phyloP scores from a whole-genome alignment of 768 basidiomycete species.

The Nidularia sp. region DNA sequence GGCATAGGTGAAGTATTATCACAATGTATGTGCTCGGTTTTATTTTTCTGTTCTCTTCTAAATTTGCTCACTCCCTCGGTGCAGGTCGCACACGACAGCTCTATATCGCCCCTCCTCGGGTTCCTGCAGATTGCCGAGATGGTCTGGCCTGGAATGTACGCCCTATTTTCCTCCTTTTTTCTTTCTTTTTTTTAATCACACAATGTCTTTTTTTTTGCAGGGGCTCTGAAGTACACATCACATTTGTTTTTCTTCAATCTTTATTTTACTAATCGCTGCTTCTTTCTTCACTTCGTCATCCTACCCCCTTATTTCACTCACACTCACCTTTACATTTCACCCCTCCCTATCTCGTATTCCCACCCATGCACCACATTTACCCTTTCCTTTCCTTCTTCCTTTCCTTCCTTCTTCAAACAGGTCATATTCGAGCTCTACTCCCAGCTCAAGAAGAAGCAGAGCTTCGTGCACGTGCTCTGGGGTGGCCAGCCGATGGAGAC shows the following conservation, averaged over 20 bases:
- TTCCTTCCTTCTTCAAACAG: constrained; percentile 7
- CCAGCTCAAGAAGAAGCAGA: constrained; percentile 1
- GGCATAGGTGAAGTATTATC: constrained; percentile 31
- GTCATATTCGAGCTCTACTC: constrained; percentile 44
- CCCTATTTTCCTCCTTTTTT: no score
- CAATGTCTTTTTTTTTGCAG: constrained; percentile 11
- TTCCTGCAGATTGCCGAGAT: constrained; percentile 44
- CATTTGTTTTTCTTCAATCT: not conserved
- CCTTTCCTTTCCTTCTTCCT: no score
- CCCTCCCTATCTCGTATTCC: no score
- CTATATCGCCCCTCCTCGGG: constrained; percentile 43
- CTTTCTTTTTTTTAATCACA: no score
- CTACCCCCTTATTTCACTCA: no score
- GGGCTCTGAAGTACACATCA: constrained; percentile 37
- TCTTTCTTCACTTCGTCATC: no score
- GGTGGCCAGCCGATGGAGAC: constrained; percentile 46
- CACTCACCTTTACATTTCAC: no score
- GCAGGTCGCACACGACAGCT: constrained; percentile 46
- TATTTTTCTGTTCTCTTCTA: not conserved
- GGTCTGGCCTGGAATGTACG: constrained; percentile 54
- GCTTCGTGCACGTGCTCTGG: constrained; percentile 47
- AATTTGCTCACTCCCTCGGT: not conserved
- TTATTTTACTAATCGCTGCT: no score
- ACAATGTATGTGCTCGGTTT: constrained; percentile 26
- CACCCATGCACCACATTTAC: no score